These are phyloP conservation scores for Chloranthus sessilifolius DNA, from an alignment of 164 flowering plant species.

Conservation along the genomic window DNA sequence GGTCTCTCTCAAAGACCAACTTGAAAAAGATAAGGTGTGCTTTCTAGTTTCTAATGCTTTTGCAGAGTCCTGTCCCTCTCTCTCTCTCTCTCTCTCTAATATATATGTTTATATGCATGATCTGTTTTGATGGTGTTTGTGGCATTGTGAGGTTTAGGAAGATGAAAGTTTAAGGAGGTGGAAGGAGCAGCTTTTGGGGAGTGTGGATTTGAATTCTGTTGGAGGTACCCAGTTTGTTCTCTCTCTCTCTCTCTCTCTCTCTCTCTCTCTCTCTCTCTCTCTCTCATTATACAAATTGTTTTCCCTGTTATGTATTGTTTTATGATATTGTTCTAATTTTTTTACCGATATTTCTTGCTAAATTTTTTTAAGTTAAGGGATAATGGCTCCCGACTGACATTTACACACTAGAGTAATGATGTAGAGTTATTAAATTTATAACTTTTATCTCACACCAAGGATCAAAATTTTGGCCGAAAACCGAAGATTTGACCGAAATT, in stretches of 20 bases:
- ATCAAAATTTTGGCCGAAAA: no score
- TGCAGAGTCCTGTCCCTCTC: background rate
- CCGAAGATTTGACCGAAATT: no score
- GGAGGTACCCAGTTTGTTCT: conserved; percentile 20
- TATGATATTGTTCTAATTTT: no score
- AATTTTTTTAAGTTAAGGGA: no score
- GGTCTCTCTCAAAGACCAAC: conserved; percentile 57
- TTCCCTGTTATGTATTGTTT: no score
- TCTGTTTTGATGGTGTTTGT: background rate
- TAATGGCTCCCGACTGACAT: no score
- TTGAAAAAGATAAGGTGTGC: conserved; percentile 77
- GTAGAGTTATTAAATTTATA: no score
- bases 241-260: background rate
- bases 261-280: no score
- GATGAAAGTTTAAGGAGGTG: conserved; percentile 39
- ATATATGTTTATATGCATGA: background rate
- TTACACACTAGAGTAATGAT: no score
- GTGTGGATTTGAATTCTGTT: conserved; percentile 25
- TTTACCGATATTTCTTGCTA: no score
- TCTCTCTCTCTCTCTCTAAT: background rate
- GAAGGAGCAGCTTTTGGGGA: conserved; percentile 38
- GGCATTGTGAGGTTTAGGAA: conserved; percentile 17
- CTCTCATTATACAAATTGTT: no score
- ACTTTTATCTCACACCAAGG: no score
- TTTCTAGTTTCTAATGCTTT: background rate